phyloP scores from a whole-genome alignment of 2,329 filamentous ascomycete genomes.

The Colletotrichum paranaense region DNA sequence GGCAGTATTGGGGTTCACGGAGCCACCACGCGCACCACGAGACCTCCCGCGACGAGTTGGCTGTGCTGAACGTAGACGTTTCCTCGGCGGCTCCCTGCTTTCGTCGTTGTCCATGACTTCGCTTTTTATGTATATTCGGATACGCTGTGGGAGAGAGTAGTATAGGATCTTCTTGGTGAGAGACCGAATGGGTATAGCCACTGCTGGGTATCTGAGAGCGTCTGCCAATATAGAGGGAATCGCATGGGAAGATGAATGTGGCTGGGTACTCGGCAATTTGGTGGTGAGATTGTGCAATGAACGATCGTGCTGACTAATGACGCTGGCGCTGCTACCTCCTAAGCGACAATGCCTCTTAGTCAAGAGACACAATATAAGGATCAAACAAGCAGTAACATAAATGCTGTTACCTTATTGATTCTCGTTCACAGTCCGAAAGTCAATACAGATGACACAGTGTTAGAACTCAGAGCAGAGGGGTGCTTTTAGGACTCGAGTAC shows the following conservation, averaged over 20 bases:
- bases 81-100: neutral
- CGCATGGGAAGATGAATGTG: neutral
- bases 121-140: neutral
- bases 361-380: neutral
- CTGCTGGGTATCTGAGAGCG: neutral
- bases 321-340: neutral
- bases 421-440: neutral
- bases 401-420: accelerated
- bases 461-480: neutral
- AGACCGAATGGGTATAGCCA: too few species aligned
- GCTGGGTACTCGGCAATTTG: neutral
- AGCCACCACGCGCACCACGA: neutral
- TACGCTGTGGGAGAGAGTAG: neutral
- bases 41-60: neutral
- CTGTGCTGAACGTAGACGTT: neutral
- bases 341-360: neutral
- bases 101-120: neutral
- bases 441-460: neutral
- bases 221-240: too few species aligned
- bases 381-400: neutral
- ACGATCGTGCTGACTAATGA: neutral
- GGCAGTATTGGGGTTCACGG: neutral
- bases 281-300: neutral
- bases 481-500: neutral
- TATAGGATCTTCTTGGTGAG: neutral